These are phyloP conservation scores for Zygoascus tannicola DNA, from an alignment of 805 yeast species.

Conservation along the genomic window DNA sequence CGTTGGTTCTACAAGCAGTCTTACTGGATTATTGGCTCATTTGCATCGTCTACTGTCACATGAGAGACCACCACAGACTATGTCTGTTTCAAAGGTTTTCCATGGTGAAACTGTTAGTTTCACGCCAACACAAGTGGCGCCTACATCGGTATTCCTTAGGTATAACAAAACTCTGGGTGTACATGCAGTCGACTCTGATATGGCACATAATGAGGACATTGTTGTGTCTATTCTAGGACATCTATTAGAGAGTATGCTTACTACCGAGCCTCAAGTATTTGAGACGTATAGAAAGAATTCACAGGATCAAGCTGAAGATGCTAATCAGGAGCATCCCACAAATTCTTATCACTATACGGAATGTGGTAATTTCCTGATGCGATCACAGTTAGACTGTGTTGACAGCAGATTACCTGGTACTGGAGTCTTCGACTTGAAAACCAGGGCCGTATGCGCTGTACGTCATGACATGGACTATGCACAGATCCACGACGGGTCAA, in stretches of 20 bases:
- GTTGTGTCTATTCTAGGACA: conserved; percentile 70
- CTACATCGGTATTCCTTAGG: conserved; percentile 50
- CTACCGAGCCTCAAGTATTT: conserved; percentile 48
- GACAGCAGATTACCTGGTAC: conserved; percentile 74
- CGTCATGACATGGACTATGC: conserved; percentile 65
- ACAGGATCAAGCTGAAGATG: conserved; percentile 9
- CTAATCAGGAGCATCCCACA: conserved; percentile 1
- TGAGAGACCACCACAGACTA: conserved; percentile 41
- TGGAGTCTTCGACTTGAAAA: conserved; percentile 86
- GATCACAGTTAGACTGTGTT: conserved; percentile 86
- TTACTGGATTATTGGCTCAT: conserved; percentile 69
- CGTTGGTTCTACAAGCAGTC: conserved; percentile 78
- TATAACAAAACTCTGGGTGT: conserved; percentile 34
- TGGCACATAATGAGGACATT: conserved; percentile 55
- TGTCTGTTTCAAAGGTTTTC: conserved; percentile 37
- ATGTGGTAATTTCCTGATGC: conserved; percentile 59
- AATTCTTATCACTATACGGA: conserved; percentile 64
- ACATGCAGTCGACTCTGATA: conserved; percentile 64
- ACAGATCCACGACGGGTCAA: conserved; percentile 46
- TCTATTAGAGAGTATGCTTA: conserved; percentile 65
- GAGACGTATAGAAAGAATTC: conserved; percentile 28
- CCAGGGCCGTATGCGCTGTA: conserved; percentile 83
- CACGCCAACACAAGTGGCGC: conserved; percentile 39
- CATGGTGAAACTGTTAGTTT: conserved; percentile 28
- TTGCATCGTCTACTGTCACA: conserved; percentile 64